These are phyloP conservation scores for Metarhizium sp. DNA, from an alignment of 2,329 filamentous ascomycete genomes.

Conservation along the genomic window DNA sequence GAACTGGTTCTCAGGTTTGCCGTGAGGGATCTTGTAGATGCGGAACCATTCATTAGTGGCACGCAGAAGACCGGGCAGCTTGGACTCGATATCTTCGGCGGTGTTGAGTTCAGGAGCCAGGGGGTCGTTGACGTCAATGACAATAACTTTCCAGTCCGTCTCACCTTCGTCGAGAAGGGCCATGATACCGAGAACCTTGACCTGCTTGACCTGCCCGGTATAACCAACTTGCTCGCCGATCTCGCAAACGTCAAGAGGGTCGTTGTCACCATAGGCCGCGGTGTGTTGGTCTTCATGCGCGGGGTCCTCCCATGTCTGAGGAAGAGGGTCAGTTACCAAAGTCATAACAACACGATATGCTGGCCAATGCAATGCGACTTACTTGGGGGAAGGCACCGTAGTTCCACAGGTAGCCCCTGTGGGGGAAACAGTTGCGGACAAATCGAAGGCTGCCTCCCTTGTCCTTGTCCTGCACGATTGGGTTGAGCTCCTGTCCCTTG, in stretches of 20 bases:
- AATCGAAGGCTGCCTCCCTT: slow-evolving; percentile 85
- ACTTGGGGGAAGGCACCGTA: slow-evolving; percentile 99
- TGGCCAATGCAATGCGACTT: slow-evolving; percentile 22
- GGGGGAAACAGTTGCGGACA: slow-evolving; percentile 99
- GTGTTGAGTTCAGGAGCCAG: slow-evolving; percentile 95
- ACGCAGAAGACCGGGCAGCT: slow-evolving; percentile 90
- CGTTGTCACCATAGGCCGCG: slow-evolving; percentile 99
- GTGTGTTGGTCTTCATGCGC: slow-evolving; percentile 94
- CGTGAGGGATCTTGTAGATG: slow-evolving; percentile 99
- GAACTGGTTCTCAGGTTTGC: slow-evolving; percentile 99
- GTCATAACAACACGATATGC: neutral
- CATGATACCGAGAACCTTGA: slow-evolving; percentile 99
- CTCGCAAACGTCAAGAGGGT: slow-evolving; percentile 98
- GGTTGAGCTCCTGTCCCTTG: slow-evolving; percentile 97
- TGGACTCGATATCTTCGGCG: slow-evolving; percentile 96
- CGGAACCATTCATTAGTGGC: slow-evolving; percentile 99
- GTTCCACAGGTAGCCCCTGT: slow-evolving; percentile 99
- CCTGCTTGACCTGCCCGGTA: slow-evolving; percentile 95
- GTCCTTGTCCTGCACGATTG: slow-evolving; percentile 99
- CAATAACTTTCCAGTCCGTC: slow-evolving; percentile 99
- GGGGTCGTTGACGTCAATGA: slow-evolving; percentile 97
- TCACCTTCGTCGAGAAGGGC: slow-evolving; percentile 98
- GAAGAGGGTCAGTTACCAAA: neutral
- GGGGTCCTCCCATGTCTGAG: slow-evolving; percentile 97
- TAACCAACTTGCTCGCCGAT: slow-evolving; percentile 97